Evolutionary conservation across 768 basidiomycete species (phyloP).

Genomic region (Artomyces pyxidatus): DNA sequence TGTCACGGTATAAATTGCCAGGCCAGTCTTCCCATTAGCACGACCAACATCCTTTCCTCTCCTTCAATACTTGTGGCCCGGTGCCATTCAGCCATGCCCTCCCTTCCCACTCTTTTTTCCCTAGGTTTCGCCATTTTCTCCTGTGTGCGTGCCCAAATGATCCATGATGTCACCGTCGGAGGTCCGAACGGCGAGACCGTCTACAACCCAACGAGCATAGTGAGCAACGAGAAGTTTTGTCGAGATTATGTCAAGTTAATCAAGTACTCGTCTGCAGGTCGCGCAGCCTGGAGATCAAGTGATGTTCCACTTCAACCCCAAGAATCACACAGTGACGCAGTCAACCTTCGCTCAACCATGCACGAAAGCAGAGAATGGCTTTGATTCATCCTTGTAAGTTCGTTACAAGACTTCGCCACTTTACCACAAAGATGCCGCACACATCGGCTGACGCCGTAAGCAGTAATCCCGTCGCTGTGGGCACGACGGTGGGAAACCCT

Average conservation of each 20-base stretch:
- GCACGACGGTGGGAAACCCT: constrained; percentile 2
- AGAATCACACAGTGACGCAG: constrained; percentile 25
- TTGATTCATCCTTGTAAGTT: constrained; percentile 24
- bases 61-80: no score
- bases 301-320: constrained; percentile 19
- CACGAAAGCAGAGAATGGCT: constrained; percentile 14
- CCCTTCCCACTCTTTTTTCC: not conserved
- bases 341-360: constrained; percentile 23
- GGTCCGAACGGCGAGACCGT: not conserved
- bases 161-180: constrained; percentile 1
- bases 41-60: no score
- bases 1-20: no score
- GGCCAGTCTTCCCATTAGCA: no score
- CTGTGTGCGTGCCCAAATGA: not conserved
- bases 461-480: constrained; percentile 20
- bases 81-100: no score
- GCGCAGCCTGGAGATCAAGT: constrained; percentile 16
- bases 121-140: constrained; percentile 1
- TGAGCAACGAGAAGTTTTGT: no score
- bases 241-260: no score
- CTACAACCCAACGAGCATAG: constrained; percentile 4
- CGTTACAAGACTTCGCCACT: not conserved
- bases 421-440: no score
- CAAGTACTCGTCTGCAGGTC: not conserved
- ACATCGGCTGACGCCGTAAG: not conserved